Evolutionary conservation across 2,329 filamentous ascomycete genomes (phyloP).

Genomic region (Fusarium citri): DNA sequence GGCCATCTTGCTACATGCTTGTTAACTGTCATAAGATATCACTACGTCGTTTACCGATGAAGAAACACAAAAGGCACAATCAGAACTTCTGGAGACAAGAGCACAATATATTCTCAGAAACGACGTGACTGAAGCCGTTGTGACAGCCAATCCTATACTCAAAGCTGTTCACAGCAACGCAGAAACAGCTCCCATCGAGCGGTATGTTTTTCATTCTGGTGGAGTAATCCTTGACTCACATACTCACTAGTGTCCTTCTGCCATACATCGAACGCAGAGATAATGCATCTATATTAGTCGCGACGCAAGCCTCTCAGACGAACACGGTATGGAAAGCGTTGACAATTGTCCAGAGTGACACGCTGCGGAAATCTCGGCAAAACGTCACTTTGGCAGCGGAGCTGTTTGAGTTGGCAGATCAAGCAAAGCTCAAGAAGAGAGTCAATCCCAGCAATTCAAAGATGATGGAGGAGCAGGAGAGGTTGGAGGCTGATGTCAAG

Average conservation of each 20-base stretch:
- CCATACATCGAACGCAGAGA: slow-evolving; percentile 76
- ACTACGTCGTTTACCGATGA: slow-evolving; percentile 57
- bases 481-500: slow-evolving; percentile 69
- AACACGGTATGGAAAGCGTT: slow-evolving; percentile 64
- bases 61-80: slow-evolving; percentile 68
- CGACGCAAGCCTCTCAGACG: slow-evolving; percentile 67
- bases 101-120: slow-evolving; percentile 77
- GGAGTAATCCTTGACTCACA: slow-evolving; percentile 14
- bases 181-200: slow-evolving; percentile 73
- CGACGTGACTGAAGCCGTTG: slow-evolving; percentile 74
- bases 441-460: slow-evolving; percentile 66
- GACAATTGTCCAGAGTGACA: slow-evolving; percentile 68
- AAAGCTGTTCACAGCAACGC: slow-evolving; percentile 79
- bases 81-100: slow-evolving; percentile 75
- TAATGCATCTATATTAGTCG: slow-evolving; percentile 70
- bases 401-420: slow-evolving; percentile 71
- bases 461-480: slow-evolving; percentile 66
- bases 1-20: not conserved
- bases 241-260: slow-evolving; percentile 69
- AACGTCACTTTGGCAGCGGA: slow-evolving; percentile 73
- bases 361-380: slow-evolving; percentile 64
- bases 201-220: slow-evolving; percentile 59
- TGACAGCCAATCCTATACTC: slow-evolving; percentile 80
- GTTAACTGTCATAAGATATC: slow-evolving; percentile 34
- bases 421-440: slow-evolving; percentile 64